phyloP scores from a whole-genome alignment of 2,329 filamentous ascomycete species.

The Spiromastix sp. region DNA sequence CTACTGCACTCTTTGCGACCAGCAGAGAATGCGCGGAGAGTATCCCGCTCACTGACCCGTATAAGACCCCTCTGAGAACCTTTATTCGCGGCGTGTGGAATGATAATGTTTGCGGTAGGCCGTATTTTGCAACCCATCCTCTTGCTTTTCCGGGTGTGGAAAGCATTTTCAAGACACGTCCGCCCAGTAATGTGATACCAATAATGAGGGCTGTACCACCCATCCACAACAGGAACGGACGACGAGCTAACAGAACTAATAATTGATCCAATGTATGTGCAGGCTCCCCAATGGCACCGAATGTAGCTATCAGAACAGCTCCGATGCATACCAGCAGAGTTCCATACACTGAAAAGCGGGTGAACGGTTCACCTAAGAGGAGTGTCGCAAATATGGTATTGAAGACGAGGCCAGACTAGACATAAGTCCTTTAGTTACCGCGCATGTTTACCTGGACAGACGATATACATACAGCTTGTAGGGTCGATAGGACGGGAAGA shows the following conservation, averaged over 20 bases:
- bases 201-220: conserved; percentile 65
- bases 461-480: conserved; percentile 57
- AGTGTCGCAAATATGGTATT: conserved; percentile 96
- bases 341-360: conserved; percentile 80
- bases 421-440: conserved; percentile 3
- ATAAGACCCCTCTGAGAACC: conserved; percentile 71
- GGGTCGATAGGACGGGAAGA: conserved; percentile 82
- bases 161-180: conserved; percentile 34
- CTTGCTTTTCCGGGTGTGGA: conserved; percentile 21
- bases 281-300: conserved; percentile 87
- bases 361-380: conserved; percentile 88
- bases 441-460: too few species aligned
- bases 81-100: conserved; percentile 53
- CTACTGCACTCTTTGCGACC: conserved; percentile 91
- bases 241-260: conserved; percentile 60
- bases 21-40: conserved; percentile 87
- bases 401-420: conserved; percentile 79
- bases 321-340: conserved; percentile 80
- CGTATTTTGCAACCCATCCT: conserved; percentile 16
- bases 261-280: conserved; percentile 80
- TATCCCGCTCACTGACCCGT: conserved; percentile 83
- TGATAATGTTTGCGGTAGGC: conserved; percentile 24
- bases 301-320: conserved; percentile 84
- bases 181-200: conserved; percentile 52
- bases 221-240: conserved; percentile 83